Base-by-base conservation (phyloP, 139 green algal species). In the Eudorina sp. region DNA sequence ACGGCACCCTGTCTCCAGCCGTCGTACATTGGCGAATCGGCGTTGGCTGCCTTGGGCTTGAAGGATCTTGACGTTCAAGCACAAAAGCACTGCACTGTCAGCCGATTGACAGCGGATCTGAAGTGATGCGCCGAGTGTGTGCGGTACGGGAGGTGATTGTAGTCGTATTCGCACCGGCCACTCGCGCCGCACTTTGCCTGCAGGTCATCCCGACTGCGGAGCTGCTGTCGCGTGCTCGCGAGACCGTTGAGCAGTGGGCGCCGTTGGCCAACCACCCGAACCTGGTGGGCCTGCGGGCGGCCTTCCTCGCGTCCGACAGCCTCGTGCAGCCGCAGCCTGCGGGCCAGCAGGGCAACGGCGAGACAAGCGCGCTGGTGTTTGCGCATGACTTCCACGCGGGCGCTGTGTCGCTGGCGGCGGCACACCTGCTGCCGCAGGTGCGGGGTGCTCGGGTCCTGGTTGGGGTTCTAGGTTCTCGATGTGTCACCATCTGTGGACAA, bases 371-470 rank as follows among this genome's bases (percentile, higher is more conserved):
- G 38, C 90, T 93, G 41, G 90, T 92, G 73, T 84, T 97, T 43
- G 92, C 82, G 11, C 89, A 96, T 85, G 95, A 97, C 85, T 96
- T 95, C 89, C 89, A 96, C 84, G 93, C 93, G 19, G 92, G 93
- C 38, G 86, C 66, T 38, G 85, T 95, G 60, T 94, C 92, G 40
- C 92, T 98, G 69, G 80, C 90, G 41, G 80, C 82, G 5, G 81
- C 82, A 21, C 88, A 91, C 74, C 81, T 91, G 27, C 45, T 75
- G 55, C 88, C 88, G 11, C 64, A 90, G 85, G 64, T 76, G 41
- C 0, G 55, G 6, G 27, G 55, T 34, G 55, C 23, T 7, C 23
- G 29, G 55, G 55, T 16, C 16, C 16, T 62, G 16, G 16, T 16
- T 62, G 53, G 53, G n/a, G n/a, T n/a, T n/a, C n/a, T n/a, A n/a